A percentile compares a stretch with the other conserved stretches of the same genome.
Evolutionary conservation across 148 eudicot species (phyloP).

Genomic region (Oxyria digyna): DNA sequence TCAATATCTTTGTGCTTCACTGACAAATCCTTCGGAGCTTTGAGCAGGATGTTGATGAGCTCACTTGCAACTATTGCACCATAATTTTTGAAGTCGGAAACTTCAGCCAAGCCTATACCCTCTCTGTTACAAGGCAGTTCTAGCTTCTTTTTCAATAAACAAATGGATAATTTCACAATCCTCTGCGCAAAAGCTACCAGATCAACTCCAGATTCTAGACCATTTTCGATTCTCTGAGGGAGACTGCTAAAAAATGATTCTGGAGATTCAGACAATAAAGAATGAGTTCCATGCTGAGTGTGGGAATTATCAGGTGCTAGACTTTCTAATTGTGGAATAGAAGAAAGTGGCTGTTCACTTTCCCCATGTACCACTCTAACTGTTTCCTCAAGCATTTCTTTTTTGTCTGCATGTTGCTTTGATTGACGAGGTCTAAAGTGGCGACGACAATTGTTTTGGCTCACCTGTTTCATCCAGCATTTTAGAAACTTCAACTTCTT

Average conservation of each 20-base stretch:
- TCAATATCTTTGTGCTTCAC: slow-evolving; percentile 22
- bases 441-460: slow-evolving; percentile 12
- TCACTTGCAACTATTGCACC: slow-evolving; percentile 24
- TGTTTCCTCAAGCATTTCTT: slow-evolving; percentile 19
- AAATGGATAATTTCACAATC: slow-evolving; percentile 48
- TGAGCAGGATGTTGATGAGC: slow-evolving; percentile 39
- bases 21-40: slow-evolving; percentile 58
- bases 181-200: slow-evolving; percentile 60
- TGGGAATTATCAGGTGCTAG: slow-evolving; percentile 14
- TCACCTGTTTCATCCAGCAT: slow-evolving; percentile 86
- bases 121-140: slow-evolving; percentile 18
- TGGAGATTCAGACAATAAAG: slow-evolving; percentile 30
- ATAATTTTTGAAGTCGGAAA: slow-evolving; percentile 23
- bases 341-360: slow-evolving; percentile 27
- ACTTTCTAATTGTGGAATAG: slow-evolving; percentile 12
- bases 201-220: slow-evolving; percentile 65
- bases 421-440: slow-evolving; percentile 14
- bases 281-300: slow-evolving; percentile 15
- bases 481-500: slow-evolving; percentile 79
- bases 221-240: slow-evolving; percentile 50
- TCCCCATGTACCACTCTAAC: slow-evolving; percentile 16
- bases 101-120: slow-evolving; percentile 20
- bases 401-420: slow-evolving; percentile 11
- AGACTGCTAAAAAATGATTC: slow-evolving; percentile 60
- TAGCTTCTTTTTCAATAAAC: slow-evolving; percentile 37